phyloP scores from a whole-genome alignment of 2,329 filamentous ascomycete species.

The Chrysoporthe puriensis region DNA sequence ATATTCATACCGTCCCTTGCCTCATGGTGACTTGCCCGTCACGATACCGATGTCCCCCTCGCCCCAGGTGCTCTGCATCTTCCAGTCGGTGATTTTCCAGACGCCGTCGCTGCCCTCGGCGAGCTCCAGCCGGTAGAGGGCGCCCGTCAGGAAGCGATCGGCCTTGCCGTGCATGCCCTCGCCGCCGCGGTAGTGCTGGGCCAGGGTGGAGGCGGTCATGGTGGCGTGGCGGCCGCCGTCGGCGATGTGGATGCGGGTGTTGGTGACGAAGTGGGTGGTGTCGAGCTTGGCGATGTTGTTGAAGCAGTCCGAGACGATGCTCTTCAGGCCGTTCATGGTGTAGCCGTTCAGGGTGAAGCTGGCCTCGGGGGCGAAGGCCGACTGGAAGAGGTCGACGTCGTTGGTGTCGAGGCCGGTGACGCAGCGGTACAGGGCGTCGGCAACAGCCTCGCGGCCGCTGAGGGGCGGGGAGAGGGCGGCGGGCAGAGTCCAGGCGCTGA shows the following conservation, averaged over 20 bases:
- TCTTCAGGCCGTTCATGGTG: constrained; percentile 31
- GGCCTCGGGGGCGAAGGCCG: constrained; percentile 34
- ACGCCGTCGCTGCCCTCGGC: constrained; percentile 8
- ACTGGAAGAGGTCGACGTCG: constrained; percentile 36
- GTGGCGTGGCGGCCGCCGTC: constrained; percentile 27
- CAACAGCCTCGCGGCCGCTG: constrained; percentile 37
- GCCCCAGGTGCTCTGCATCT: constrained; percentile 18
- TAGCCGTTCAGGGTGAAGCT: constrained; percentile 32
- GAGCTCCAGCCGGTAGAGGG: constrained; percentile 11
- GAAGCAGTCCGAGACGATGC: constrained; percentile 32
- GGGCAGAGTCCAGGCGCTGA: constrained; percentile 19
- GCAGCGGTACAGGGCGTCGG: constrained; percentile 39
- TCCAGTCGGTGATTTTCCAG: constrained; percentile 28
- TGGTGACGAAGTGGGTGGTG: constrained; percentile 28
- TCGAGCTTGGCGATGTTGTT: constrained; percentile 35
- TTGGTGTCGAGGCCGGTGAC: constrained; percentile 36
- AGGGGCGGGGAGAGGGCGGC: constrained; percentile 29
- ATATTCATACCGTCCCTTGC: no score
- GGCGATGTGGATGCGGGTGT: constrained; percentile 20
- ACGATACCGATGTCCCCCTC: constrained; percentile 4
- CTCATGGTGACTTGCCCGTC: neutral
- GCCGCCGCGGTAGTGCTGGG: constrained; percentile 18
- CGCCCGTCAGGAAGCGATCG: neutral
- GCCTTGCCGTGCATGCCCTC: neutral
- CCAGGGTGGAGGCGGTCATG: constrained; percentile 13